Evolutionary conservation across 352 stramenopile species (phyloP), one percentile per base, ranked within the genome.

Genomic region (Thalassiosira mediterranea): DNA sequence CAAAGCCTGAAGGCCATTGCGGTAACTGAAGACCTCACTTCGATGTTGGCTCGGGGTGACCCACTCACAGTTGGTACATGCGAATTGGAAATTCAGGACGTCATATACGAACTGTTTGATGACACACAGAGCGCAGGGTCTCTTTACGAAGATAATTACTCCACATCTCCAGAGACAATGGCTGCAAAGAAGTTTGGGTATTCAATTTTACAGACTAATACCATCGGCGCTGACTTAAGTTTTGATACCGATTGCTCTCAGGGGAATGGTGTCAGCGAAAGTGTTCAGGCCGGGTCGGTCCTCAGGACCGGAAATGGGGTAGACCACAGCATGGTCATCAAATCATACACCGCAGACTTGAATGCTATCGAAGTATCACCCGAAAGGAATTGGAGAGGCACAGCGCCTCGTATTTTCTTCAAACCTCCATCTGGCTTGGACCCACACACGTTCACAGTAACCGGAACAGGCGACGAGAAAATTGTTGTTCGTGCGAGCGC

Each of bases 381-480:
- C 19, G 77, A 86, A 71, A 71, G 42, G 28, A 82, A 79, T 51
- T 86, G 77, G 77, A 79, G 77, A 72, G 77, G 77, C 10, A 82
- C 77, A 19, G 47, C 48, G 49, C 48, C 77, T 7, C 71, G 77
- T 37, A 62, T 86, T 23, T 79, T 82, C 29, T 75, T 72, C 66
- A 81, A 82, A 31, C 21, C 54, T 28, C 77, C 77, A 42, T 75
- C 29, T 65, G 77, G 77, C 13, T 47, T 58, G n/a, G 3, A 40
- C 15, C 70, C 76, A 21, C n/a, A 40, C 4, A 76, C 65, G 40
- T 75, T 80, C 28, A 54, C 26, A 0, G 13, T 84, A 28, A 51
- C 56, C 56, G 66, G 64, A 31, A 48, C 80, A 3, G 53, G 75
- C 25, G 62, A 71, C 19, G 15, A 56, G 0, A 75, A 72, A 17